Evolutionary conservation across 805 yeast species (phyloP).

Genomic region (Candida railenensis): DNA sequence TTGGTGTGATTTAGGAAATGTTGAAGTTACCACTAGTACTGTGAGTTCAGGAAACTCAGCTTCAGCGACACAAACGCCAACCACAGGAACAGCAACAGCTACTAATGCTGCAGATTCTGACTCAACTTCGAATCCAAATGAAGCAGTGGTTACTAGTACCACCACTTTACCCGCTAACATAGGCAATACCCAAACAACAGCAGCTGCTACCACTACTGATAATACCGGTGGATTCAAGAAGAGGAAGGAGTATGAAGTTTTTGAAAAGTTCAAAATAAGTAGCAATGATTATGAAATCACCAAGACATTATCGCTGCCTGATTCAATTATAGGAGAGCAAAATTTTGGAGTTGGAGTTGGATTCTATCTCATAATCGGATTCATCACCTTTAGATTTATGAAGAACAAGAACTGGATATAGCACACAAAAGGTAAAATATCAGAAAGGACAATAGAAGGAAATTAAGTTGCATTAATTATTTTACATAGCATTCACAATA

Average conservation of each 20-base stretch:
- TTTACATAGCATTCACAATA: neutral
- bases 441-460: neutral
- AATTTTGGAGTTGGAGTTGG: slow-evolving; percentile 16
- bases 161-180: neutral
- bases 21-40: slow-evolving; percentile 20
- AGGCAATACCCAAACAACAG: neutral
- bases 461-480: neutral
- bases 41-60: slow-evolving; percentile 9
- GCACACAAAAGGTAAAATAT: neutral
- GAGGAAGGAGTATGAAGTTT: neutral
- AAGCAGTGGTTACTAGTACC: neutral
- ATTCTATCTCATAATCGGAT: slow-evolving; percentile 15
- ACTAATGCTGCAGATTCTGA: slow-evolving; percentile 14
- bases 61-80: slow-evolving; percentile 10
- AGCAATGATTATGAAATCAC: neutral
- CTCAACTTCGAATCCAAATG: neutral
- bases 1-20: slow-evolving; percentile 60
- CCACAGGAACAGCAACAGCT: slow-evolving; percentile 16
- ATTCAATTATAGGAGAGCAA: slow-evolving; percentile 9
- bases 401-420: slow-evolving; percentile 10
- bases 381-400: slow-evolving; percentile 17
- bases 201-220: neutral
- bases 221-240: neutral
- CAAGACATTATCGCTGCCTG: neutral
- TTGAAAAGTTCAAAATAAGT: neutral